Evolutionary conservation across 805 yeast species (phyloP), one percentile per base, ranked within the genome.

Genomic region (Ogataea siamensis): DNA sequence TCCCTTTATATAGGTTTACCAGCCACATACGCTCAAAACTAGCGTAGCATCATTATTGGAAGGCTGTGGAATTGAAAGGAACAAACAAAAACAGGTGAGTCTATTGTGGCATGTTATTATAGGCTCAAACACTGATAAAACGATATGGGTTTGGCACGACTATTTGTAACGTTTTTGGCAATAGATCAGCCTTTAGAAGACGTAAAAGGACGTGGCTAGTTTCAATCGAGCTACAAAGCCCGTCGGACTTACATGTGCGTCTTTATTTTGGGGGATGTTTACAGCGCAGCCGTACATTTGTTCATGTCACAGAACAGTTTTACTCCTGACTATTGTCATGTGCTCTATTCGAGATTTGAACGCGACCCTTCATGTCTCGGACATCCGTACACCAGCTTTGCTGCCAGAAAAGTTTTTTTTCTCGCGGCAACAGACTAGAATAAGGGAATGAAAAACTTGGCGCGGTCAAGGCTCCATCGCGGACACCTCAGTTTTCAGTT

Each of bases 1-100:
- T 11, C 26, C 34, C 34, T 31, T 29, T 37, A 37, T 37, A 37
- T 37, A 37, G 18, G 15, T 7, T 7, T 20, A 20, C 30, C 31
- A 32, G 36, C 34, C 32, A 37, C 24, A 26, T n/a, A 6, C 12
- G 9, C n/a, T 11, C 9, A 28, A 28, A 16, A n/a, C 17, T n/a
- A 21, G 12, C n/a, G 23, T 14, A 28, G 15, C 20, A 9, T 23
- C 24, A 16, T 13, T 27, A 12, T 23, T 7, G 14, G 18, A 27
- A 29, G 36, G 34, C 30, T 14, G 27, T 25, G 36, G 32, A 31
- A 31, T 15, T 24, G 32, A 21, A 32, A 16, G 18, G 33, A 38
- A 32, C 32, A 38, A 28, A 12, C 21, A n/a, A 10, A 5, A 17
- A 27, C 16, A 27, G 24, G 28, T 2, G 16, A 10, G 11, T 17